Base-by-base conservation (phyloP, 306 rosid genomes). In the Aeschynomene evenia region DNA sequence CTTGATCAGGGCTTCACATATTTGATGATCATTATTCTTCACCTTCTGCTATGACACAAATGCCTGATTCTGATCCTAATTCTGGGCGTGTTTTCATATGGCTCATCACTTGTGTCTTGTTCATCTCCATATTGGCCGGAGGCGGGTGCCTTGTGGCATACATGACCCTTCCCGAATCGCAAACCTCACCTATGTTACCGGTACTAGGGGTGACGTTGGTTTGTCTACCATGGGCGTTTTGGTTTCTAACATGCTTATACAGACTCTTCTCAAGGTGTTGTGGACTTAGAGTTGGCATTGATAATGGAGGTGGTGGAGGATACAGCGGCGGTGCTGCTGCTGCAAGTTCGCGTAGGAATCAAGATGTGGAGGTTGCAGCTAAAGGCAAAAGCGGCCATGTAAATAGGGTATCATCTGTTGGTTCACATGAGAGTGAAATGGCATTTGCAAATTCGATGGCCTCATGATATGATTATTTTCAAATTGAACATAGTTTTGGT, bases 141-240 rank as follows among this genome's bases (percentile, higher is more conserved):
- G 98, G 98, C 0, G 84, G 36, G 4, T 87, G 91, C 73, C 98
- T 92, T 21, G 43, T 36, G 4, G 55, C 82, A 7, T 92, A 83
- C 73, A 7, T 86, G 56, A 19, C 70, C 79, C 70, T 83, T 24
- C 95, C 96, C 15, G 81, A 85, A 3, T 23, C 86, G 1, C 36
- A 61, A 40, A 13, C 72, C 3, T 6, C 78, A 0, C 15, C 86
- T 0, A 87, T 90, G 98, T 60, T 92, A 33, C 88, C 92, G 0
- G 6, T 61, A 8, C 68, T 31, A 0, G 98, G 98, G 22, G 85
- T 87, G 18, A 7, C 82, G 1, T 70, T 92, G 77, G 86, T 92
- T 58, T 81, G 91, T 49, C 77, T 92, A 54, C 98, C 98, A n/a
- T 92, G 98, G 96, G 59, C 82, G 26, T 92, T 89, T 62, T 92